These are phyloP conservation scores for Blastocystis sp. DNA, from an alignment of 352 stramenopile genomes.

Conservation along the genomic window DNA sequence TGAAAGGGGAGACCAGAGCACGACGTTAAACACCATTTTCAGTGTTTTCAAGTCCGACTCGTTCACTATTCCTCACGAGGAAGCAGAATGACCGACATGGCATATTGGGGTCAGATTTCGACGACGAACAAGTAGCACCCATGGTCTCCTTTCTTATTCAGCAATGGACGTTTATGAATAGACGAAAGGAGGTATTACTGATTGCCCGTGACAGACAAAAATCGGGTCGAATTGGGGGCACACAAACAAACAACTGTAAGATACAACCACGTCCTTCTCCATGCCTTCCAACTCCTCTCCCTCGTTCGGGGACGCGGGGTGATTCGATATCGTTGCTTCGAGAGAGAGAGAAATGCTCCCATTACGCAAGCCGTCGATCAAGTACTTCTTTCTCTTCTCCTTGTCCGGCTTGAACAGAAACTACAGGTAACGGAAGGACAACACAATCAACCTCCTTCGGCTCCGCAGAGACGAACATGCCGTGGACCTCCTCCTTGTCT, in stretches of 20 bases:
- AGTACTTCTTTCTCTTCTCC: constrained; percentile 66
- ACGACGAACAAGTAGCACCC: constrained; percentile 27
- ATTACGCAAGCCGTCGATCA: constrained; percentile 18
- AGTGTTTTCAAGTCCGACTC: constrained; percentile 48
- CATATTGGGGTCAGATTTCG: background rate
- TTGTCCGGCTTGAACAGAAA: constrained; percentile 72
- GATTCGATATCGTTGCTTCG: background rate
- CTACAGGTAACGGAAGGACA: background rate
- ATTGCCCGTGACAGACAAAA: no score
- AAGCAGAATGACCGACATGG: background rate
- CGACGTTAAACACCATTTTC: constrained; percentile 53
- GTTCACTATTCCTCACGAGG: constrained; percentile 6
- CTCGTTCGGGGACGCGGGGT: background rate
- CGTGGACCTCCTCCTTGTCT: constrained; percentile 13
- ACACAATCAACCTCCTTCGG: constrained; percentile 26
- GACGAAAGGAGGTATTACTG: no score
- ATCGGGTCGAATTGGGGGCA: background rate
- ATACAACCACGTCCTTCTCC: background rate
- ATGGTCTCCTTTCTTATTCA: no score
- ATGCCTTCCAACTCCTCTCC: background rate
- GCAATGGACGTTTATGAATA: no score
- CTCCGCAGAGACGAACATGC: constrained; percentile 53
- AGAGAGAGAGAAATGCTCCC: background rate
- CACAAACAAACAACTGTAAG: background rate
- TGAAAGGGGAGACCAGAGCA: background rate